Conservation (phyloP, 495 filamentous ascomycete genomes). For the Chaetomidium leptoderma region DNA sequence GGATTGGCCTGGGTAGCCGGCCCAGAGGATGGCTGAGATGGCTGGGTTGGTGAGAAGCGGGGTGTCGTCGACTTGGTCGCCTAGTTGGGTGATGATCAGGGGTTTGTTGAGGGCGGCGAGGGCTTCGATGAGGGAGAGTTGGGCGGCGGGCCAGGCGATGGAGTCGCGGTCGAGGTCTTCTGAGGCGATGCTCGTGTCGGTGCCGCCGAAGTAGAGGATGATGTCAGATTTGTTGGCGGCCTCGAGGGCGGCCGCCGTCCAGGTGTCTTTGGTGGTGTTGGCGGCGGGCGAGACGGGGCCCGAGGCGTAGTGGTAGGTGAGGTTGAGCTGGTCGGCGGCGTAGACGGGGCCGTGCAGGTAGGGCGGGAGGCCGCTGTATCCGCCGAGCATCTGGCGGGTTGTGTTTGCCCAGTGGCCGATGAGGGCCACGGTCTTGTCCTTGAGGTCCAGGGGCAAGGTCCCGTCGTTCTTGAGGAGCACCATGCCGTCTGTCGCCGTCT, state of each 20-base stretch:
- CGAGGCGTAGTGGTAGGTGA: conserved; percentile 25
- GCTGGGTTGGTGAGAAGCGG: conserved; percentile 46
- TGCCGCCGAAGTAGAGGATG: conserved; percentile 44
- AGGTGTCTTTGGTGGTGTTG: conserved; percentile 50
- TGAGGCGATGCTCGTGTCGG: conserved; percentile 33
- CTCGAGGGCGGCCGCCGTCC: conserved; percentile 32
- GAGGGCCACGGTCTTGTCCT: conserved; percentile 30
- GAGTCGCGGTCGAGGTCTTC: conserved; percentile 38
- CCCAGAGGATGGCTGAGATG: conserved; percentile 51
- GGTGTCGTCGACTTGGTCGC: conserved; percentile 54
- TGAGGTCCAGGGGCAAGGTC: conserved; percentile 18
- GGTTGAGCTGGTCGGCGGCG: conserved; percentile 29
- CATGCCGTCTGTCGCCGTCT: conserved; percentile 33
- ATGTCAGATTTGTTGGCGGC: conserved; percentile 38
- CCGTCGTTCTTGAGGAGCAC: conserved; percentile 42
- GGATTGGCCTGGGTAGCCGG: conserved; percentile 54
- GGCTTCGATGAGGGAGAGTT: conserved; percentile 39
- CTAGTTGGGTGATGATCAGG: conserved; percentile 40
- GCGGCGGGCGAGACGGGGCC: conserved; percentile 37
- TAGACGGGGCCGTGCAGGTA: conserved; percentile 33
- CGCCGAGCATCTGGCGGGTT: conserved; percentile 33
- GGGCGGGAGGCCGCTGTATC: conserved; percentile 38
- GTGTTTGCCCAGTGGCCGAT: conserved; percentile 41
- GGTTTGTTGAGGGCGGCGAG: conserved; percentile 36
- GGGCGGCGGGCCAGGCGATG: conserved; percentile 43